phyloP scores from a whole-genome alignment of 208 protist species.

The Zelonia costaricensis region DNA sequence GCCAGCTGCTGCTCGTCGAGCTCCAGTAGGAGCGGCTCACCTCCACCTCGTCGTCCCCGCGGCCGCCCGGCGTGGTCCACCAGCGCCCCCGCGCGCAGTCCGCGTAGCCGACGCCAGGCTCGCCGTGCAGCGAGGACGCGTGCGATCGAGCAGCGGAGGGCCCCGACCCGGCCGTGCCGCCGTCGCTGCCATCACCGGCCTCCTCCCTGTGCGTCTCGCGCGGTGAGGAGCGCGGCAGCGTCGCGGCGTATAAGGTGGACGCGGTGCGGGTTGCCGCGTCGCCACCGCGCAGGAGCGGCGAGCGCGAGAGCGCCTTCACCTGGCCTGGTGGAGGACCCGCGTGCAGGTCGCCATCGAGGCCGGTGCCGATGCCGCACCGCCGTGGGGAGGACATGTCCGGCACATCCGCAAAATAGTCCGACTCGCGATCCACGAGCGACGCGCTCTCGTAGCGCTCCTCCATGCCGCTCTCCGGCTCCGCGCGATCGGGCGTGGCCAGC shows the following conservation, averaged over 20 bases:
- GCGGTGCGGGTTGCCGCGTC: conserved; percentile 4
- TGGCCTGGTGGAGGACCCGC: neutral
- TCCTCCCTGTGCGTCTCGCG: too few relatives aligned
- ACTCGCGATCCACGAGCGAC: conserved; percentile 16
- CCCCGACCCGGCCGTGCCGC: too few relatives aligned
- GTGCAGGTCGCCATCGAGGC: neutral
- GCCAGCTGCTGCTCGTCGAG: conserved; percentile 65
- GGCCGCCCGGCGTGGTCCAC: conserved; percentile 51
- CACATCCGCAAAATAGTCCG: conserved; percentile 25
- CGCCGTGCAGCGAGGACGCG: conserved; percentile 1
- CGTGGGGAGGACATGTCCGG: conserved; percentile 10
- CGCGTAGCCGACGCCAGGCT: conserved; percentile 15
- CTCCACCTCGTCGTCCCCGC: conserved; percentile 77
- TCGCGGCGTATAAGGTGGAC: neutral
- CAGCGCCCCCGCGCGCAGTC: conserved; percentile 44
- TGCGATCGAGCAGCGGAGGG: too few relatives aligned
- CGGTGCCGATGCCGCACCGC: conserved; percentile 2
- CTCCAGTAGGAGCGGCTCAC: conserved; percentile 71
- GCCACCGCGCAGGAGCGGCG: conserved; percentile 13
- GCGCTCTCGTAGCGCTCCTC: conserved; percentile 13
- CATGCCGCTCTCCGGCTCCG: neutral
- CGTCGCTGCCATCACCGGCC: too few relatives aligned
- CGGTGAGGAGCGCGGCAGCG: neutral
- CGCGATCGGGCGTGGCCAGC: neutral
- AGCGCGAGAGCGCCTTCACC: neutral